Conservation (phyloP, 108 stramenopile species). For the Cylindrotheca closterium region DNA sequence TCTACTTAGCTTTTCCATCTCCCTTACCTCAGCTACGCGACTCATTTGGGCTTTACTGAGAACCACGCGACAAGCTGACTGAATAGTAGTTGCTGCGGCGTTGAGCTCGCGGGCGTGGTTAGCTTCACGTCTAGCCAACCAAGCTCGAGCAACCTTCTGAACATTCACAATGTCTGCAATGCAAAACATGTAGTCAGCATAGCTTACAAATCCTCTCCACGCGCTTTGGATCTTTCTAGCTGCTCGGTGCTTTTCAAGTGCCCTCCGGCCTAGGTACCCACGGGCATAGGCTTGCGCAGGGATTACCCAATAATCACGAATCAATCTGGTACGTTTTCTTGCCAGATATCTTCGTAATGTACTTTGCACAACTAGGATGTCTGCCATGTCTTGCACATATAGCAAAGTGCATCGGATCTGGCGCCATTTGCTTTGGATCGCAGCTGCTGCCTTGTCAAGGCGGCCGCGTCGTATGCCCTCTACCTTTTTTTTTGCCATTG, state of each 20-base stretch:
- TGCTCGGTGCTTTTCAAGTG: slow-evolving; percentile 6
- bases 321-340: slow-evolving; percentile 8
- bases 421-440: slow-evolving; percentile 37
- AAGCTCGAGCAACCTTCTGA: slow-evolving; percentile 58
- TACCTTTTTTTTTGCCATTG: slow-evolving; percentile 15
- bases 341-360: slow-evolving; percentile 55
- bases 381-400: slow-evolving; percentile 67
- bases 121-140: slow-evolving; percentile 23
- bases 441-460: background rate
- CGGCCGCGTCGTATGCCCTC: background rate
- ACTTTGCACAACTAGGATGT: slow-evolving; percentile 72
- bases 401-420: slow-evolving; percentile 68
- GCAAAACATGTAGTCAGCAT: slow-evolving; percentile 43
- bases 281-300: slow-evolving; percentile 7
- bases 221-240: slow-evolving; percentile 45
- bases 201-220: slow-evolving; percentile 50
- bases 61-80: background rate
- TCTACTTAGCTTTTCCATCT: background rate
- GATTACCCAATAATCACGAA: slow-evolving; percentile 4
- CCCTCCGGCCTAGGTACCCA: slow-evolving; percentile 6
- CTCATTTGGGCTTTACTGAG: background rate
- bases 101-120: slow-evolving; percentile 4
- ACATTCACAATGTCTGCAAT: slow-evolving; percentile 58
- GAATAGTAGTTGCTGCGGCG: background rate
- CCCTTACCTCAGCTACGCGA: background rate